phyloP scores from a whole-genome alignment of 2,329 filamentous ascomycete species.

The Colletotrichum liriopes region DNA sequence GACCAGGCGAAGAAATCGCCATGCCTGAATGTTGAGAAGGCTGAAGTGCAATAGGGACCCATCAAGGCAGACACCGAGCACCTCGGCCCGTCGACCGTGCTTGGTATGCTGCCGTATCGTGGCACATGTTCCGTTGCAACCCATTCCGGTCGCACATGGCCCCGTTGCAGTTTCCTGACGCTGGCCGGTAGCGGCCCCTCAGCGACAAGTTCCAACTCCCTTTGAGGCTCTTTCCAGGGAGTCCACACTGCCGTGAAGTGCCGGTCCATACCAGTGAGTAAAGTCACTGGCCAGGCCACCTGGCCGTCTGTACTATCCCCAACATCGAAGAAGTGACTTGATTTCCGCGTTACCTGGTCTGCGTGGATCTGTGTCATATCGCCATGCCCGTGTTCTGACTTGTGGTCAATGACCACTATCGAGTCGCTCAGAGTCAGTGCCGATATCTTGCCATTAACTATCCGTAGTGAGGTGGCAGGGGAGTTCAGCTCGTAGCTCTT shows the following conservation, averaged over 20 bases:
- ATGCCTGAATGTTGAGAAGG: conserved; percentile 73
- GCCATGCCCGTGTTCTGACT: conserved; percentile 52
- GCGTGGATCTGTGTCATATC: conserved; percentile 60
- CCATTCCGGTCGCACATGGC: conserved; percentile 69
- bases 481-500: conserved; percentile 68
- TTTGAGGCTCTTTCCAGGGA: conserved; percentile 58
- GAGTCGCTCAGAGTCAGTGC: conserved; percentile 70
- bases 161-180: conserved; percentile 70
- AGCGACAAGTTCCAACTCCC: conserved; percentile 65
- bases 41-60: conserved; percentile 80
- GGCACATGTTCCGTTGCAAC: conserved; percentile 51
- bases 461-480: conserved; percentile 64
- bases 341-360: conserved; percentile 61
- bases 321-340: conserved; percentile 64
- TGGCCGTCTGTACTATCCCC: conserved; percentile 50
- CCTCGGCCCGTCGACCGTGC: conserved; percentile 63
- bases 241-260: conserved; percentile 67
- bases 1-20: conserved; percentile 80
- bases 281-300: conserved; percentile 57
- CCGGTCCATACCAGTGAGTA: conserved; percentile 65
- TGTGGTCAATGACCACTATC: conserved; percentile 68
- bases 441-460: conserved; percentile 64
- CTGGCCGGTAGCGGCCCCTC: conserved; percentile 70
- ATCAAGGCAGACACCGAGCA: conserved; percentile 78
- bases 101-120: conserved; percentile 61